These are phyloP conservation scores for Fusarium longipes DNA, from an alignment of 2,329 filamentous ascomycete genomes.

Conservation along the genomic window DNA sequence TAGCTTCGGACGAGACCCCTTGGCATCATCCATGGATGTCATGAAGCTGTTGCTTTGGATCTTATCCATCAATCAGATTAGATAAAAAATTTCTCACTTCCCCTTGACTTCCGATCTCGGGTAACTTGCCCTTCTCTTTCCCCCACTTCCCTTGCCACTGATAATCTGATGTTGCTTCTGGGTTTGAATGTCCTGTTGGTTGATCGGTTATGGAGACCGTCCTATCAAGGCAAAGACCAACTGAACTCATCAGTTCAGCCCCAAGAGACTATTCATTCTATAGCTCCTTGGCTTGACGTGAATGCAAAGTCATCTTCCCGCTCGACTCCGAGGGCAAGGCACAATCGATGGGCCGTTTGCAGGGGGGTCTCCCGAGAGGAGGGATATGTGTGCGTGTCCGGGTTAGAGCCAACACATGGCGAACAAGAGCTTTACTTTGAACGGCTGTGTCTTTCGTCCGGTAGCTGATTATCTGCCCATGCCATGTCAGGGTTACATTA, in stretches of 20 bases:
- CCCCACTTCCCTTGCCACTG: slow-evolving; percentile 33
- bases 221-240: slow-evolving; percentile 26
- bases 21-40: neutral
- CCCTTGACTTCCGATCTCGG: slow-evolving; percentile 34
- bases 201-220: slow-evolving; percentile 16
- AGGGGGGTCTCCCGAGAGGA: slow-evolving; percentile 5
- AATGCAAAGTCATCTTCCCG: neutral
- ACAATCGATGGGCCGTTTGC: neutral
- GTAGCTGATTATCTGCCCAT: slow-evolving; percentile 4
- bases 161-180: slow-evolving; percentile 17
- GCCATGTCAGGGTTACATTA: slow-evolving; percentile 22
- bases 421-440: neutral
- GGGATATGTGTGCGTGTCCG: slow-evolving; percentile 7
- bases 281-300: slow-evolving; percentile 25
- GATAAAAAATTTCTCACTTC: slow-evolving; percentile 29
- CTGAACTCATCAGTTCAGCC: slow-evolving; percentile 13
- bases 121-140: slow-evolving; percentile 1
- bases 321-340: neutral
- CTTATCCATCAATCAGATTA: slow-evolving; percentile 44
- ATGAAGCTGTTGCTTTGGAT: slow-evolving; percentile 24
- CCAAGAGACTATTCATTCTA: neutral
- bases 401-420: slow-evolving; percentile 10
- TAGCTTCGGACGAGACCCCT: neutral
- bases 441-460: neutral
- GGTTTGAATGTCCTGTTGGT: neutral